Evolutionary conservation across 108 stramenopile genomes (phyloP).

Genomic region (Cyclotella kingstonii): DNA sequence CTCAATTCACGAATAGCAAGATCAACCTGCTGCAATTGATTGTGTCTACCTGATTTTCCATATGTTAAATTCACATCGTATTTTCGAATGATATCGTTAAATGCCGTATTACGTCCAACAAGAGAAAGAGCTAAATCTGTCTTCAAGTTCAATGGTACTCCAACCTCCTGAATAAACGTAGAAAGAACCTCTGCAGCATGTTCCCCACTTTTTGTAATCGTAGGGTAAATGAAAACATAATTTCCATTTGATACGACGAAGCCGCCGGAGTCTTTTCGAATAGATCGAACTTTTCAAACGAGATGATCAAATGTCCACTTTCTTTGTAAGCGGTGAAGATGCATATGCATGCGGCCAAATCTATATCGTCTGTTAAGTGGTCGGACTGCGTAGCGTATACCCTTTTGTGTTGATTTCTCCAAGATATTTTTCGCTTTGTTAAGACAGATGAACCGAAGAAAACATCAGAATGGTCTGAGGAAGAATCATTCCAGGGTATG

Average conservation of each 20-base stretch:
- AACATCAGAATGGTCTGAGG: no score
- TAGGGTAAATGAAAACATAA: slow-evolving; percentile 3
- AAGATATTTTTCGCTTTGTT: slow-evolving; percentile 24
- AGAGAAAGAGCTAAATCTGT: slow-evolving; percentile 12
- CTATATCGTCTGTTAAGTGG: slow-evolving; percentile 19
- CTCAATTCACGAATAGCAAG: no score
- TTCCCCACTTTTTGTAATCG: background rate
- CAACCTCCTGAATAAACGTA: slow-evolving; percentile 9
- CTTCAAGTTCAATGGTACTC: slow-evolving; percentile 16
- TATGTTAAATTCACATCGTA: background rate
- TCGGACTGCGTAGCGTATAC: slow-evolving; percentile 15
- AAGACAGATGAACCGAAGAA: no score
- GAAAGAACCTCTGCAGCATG: background rate
- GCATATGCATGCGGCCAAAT: slow-evolving; percentile 21
- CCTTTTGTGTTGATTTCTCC: slow-evolving; percentile 32
- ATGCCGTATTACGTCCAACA: slow-evolving; percentile 18
- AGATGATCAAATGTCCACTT: slow-evolving; percentile 1
- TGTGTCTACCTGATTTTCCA: background rate
- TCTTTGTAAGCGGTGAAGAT: background rate
- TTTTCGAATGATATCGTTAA: slow-evolving; percentile 1
- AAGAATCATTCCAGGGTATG: no score
- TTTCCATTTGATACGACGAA: slow-evolving; percentile 4
- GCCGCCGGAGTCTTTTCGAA: background rate
- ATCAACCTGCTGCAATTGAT: background rate
- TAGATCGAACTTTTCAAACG: background rate